Base-by-base conservation (phyloP, 495 filamentous ascomycete species). In the Lophiotrema nucula region DNA sequence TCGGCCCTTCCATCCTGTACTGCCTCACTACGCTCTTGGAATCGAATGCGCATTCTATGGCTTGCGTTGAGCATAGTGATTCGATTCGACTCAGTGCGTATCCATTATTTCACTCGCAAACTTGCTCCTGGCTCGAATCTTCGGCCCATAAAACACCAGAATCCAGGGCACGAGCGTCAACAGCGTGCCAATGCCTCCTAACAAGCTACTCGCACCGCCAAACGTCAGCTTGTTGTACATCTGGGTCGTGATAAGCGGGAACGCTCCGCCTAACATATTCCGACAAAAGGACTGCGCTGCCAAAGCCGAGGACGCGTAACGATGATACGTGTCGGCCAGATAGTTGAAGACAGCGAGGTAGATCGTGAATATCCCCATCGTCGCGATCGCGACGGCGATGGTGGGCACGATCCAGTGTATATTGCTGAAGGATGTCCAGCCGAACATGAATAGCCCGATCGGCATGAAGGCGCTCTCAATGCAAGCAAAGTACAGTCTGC, bases 311-410 rank as follows among this genome's bases (percentile, higher is more conserved):
- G 84, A 89, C 1, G 92, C 89, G 64, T 89, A 95, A 0, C 80
- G 76, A 67, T 90, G 86, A 69, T 96, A 97, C 1, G 82, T 87
- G 70, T 96, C 92, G n/a, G 91, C 90, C 13, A 96, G 79, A 62
- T 96, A 96, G 64, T 96, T 97, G 74, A 96, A 96, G 0, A 89
- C 86, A 1, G 92, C 88, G 5, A 97, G 77, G 67, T 96, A 97
- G 41, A 97, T 83, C 38, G 83, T 84, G 67, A 89, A 90, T 48
- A 97, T 95, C 10, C 92, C 92, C 77, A 95, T 88, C 0, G 87
- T 95, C 2, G 89, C 84, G 55, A 86, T 81, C 0, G 74, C 81
- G 44, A 96, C 76, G 0, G 82, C 85, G 18, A 95, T 68, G 0
- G 84, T 73, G 4, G 92, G 91, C 0, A 86, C 80, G 46, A 92